These are phyloP conservation scores for Podospora appendiculata DNA, from an alignment of 495 filamentous ascomycete species.

Conservation along the genomic window DNA sequence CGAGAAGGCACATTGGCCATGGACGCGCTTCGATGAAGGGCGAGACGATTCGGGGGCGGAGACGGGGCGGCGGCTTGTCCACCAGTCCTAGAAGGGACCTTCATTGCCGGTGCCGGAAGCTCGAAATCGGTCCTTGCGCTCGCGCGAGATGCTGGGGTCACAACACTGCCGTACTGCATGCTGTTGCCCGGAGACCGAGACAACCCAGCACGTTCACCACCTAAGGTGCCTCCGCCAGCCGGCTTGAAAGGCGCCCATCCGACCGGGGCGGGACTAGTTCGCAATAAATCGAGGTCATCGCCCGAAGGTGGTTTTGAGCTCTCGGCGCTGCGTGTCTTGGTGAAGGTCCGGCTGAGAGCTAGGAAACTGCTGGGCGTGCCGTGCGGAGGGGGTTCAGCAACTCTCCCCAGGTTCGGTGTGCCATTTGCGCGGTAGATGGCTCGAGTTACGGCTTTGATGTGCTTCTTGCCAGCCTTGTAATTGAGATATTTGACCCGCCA, in stretches of 20 bases:
- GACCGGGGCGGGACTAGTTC: constrained; percentile 11
- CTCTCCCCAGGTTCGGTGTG: constrained; percentile 33
- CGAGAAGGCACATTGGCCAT: constrained; percentile 9
- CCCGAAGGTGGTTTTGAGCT: background rate
- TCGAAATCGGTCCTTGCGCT: constrained; percentile 38
- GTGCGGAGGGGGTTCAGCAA: constrained; percentile 11
- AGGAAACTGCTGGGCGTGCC: constrained; percentile 14
- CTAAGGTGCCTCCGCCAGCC: background rate
- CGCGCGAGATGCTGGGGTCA: constrained; percentile 52
- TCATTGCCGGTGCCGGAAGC: constrained; percentile 69
- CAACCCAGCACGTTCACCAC: constrained; percentile 28
- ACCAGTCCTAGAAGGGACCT: constrained; percentile 40
- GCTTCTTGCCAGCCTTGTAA: constrained; percentile 91
- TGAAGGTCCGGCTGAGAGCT: constrained; percentile 6
- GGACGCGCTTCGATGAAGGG: constrained; percentile 17
- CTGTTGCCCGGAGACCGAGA: constrained; percentile 22
- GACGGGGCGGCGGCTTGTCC: constrained; percentile 1
- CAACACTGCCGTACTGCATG: constrained; percentile 67
- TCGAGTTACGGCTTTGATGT: constrained; percentile 70
- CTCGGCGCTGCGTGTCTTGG: constrained; percentile 2
- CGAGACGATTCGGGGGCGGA: constrained; percentile 5
- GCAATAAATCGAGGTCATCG: no score
- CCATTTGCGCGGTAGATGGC: constrained; percentile 58
- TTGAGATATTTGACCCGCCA: constrained; percentile 89
- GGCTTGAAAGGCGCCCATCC: constrained; percentile 17